Evolutionary conservation across 805 yeast genomes (phyloP).

Genomic region (Wickerhamomyces strasburgensis): DNA sequence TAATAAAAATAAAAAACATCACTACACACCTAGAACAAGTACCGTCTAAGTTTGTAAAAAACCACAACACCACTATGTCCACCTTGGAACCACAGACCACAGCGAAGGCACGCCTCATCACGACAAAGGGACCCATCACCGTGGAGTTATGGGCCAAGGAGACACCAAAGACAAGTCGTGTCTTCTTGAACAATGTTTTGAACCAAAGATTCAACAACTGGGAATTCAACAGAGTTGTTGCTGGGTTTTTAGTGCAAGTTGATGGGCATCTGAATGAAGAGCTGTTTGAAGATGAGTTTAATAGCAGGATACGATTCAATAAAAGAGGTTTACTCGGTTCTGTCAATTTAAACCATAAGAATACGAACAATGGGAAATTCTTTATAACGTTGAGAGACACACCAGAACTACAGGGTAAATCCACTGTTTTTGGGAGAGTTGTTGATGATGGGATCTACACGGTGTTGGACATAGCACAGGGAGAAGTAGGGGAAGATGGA

Average conservation of each 20-base stretch:
- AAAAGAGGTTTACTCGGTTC: constrained; percentile 54
- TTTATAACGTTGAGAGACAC: constrained; percentile 45
- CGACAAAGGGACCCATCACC: constrained; percentile 54
- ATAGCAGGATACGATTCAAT: constrained; percentile 45
- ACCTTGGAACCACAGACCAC: constrained; percentile 49
- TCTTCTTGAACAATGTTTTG: constrained; percentile 46
- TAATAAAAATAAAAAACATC: not conserved
- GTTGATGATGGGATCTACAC: constrained; percentile 52
- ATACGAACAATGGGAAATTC: constrained; percentile 35
- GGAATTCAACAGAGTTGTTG: constrained; percentile 36
- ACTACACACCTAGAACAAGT: too few relatives aligned
- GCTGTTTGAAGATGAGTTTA: constrained; percentile 38
- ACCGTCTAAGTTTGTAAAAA: too few relatives aligned
- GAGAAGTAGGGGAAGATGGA: constrained; percentile 38
- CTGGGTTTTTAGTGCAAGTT: constrained; percentile 33
- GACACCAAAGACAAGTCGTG: constrained; percentile 42
- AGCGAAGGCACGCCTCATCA: constrained; percentile 50
- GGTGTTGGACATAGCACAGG: constrained; percentile 43
- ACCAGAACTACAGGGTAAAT: constrained; percentile 38
- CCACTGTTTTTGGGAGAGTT: constrained; percentile 53
- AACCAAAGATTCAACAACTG: constrained; percentile 38
- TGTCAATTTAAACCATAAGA: constrained; percentile 32
- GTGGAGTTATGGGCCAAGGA: constrained; percentile 70
- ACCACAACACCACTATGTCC: too few relatives aligned
- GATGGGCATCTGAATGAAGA: constrained; percentile 27